Percentiles rank a stretch among this genome's conserved stretches.
Conservation (phyloP, 78 protist genomes). For the Planoprotostelium fungivorum region DNA sequence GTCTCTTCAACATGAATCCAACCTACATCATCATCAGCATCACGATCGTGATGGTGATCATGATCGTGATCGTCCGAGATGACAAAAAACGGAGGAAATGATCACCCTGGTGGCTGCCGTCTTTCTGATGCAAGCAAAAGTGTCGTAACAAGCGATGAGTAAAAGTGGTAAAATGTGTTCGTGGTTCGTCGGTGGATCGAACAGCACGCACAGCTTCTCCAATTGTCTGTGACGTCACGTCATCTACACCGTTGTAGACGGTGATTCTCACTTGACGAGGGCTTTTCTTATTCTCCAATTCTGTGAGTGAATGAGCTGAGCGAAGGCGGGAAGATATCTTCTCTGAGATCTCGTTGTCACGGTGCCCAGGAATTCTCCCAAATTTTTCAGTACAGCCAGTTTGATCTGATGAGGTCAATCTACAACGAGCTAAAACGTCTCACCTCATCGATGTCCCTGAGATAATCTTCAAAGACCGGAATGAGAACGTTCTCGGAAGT, state of each 20-base stretch:
- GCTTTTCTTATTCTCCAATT: neutral
- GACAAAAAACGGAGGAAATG: neutral
- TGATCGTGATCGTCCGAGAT: neutral
- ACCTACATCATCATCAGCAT: neutral
- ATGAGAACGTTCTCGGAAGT: slow-evolving; percentile 12
- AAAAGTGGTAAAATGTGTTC: neutral
- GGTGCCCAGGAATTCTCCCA: neutral
- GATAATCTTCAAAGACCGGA: slow-evolving; percentile 23
- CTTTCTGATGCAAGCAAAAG: neutral
- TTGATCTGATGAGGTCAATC: neutral
- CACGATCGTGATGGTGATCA: too few species aligned
- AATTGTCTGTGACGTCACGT: neutral
- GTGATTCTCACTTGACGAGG: neutral
- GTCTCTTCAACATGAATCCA: neutral
- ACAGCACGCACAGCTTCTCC: neutral
- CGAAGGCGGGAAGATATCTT: neutral
- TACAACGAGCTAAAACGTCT: too few species aligned
- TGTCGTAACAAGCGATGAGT: neutral
- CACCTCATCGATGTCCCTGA: slow-evolving; percentile 66
- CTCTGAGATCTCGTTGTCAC: neutral
- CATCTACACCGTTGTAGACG: neutral
- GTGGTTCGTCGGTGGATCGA: neutral
- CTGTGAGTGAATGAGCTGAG: neutral
- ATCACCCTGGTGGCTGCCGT: neutral
- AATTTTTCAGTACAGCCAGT: neutral